Base-by-base conservation (phyloP, 768 basidiomycete species). In the Dendrothele bispora region DNA sequence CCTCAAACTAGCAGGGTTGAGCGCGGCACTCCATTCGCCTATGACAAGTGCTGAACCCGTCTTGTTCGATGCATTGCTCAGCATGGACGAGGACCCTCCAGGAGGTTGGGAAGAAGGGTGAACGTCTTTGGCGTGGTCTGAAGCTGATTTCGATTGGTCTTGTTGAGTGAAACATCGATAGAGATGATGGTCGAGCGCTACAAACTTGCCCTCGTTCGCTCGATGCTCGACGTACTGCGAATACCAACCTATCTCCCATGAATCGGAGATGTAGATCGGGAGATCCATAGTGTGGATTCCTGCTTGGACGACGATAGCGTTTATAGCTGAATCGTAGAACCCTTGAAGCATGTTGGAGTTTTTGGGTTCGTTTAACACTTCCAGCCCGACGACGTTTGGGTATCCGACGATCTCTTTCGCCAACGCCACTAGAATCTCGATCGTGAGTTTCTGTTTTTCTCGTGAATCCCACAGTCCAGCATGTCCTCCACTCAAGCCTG, bases 121-220 rank as follows among this genome's bases (percentile, higher is more conserved):
- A 45, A 61, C 41, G 14, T 43, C 32, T 18, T 24, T 11, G 21
- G 49, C 36, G 57, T 88, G 89, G 36, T 78, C 71, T 3, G 73
- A 58, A 0, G 77, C 86, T 6, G 76, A 61, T 3, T 78, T 81
- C 1, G 61, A 50, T 15, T 64, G 77, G 61, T 93, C 91, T 1
- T 66, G 66, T 0, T 61, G 51, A 0, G 86, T 87, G 62, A 91
- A 90, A 63, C 88, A 90, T 21, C 91, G 79, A 58, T 92, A 93
- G 18, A 92, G 74, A 58, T 92, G 91, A 54, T 91, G 87, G 61
- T 93, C 91, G 32, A 91, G 68, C 12, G 85, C 80, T 17, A 83
- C 68, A 24, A 80, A 78, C 24, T 48, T 58, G 32, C 45, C 46
- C 10, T 48, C 55, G 8, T 54, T 41, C 7, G 38, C 62, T 38